Evolutionary conservation across 2,329 filamentous ascomycete species (phyloP).

Genomic region (Fusarium mundagurra): DNA sequence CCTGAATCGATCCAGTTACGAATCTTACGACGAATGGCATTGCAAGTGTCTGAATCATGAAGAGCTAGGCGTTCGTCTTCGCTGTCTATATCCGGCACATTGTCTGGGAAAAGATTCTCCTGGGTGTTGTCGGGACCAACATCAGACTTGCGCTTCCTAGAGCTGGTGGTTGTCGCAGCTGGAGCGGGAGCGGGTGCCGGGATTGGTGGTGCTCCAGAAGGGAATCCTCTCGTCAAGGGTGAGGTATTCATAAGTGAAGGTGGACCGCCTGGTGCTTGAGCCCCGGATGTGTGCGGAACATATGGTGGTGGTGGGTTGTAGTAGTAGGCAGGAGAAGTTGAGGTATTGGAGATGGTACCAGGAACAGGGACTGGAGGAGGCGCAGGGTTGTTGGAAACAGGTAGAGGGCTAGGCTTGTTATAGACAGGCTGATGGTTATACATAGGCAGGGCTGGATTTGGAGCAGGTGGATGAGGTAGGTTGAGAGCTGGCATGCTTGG

Average conservation of each 20-base stretch:
- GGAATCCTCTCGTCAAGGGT: background rate
- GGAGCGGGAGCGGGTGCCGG: background rate
- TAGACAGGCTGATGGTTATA: background rate
- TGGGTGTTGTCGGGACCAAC: slow-evolving; percentile 2
- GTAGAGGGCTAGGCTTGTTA: background rate
- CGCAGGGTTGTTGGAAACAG: background rate
- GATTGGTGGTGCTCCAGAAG: background rate
- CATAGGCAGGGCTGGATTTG: background rate
- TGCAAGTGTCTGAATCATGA: slow-evolving; percentile 36
- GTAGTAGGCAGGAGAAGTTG: slow-evolving; percentile 3
- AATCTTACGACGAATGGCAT: slow-evolving; percentile 39
- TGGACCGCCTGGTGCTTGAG: background rate
- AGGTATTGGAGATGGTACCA: background rate
- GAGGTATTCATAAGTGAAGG: background rate
- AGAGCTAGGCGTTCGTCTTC: slow-evolving; percentile 28
- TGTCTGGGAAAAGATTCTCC: slow-evolving; percentile 35
- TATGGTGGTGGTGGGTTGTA: slow-evolving; percentile 19
- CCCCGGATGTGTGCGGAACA: slow-evolving; percentile 3
- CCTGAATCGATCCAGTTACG: slow-evolving; percentile 39
- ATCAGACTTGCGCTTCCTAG: slow-evolving; percentile 40
- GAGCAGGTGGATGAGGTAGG: slow-evolving; percentile 4
- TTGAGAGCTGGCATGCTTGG: slow-evolving; percentile 17
- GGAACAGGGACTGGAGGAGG: background rate
- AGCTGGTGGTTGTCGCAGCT: background rate
- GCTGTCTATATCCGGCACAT: slow-evolving; percentile 31